These are phyloP conservation scores for Tetrastigma voinierianum DNA, from an alignment of 164 flowering plant genomes.

Conservation along the genomic window DNA sequence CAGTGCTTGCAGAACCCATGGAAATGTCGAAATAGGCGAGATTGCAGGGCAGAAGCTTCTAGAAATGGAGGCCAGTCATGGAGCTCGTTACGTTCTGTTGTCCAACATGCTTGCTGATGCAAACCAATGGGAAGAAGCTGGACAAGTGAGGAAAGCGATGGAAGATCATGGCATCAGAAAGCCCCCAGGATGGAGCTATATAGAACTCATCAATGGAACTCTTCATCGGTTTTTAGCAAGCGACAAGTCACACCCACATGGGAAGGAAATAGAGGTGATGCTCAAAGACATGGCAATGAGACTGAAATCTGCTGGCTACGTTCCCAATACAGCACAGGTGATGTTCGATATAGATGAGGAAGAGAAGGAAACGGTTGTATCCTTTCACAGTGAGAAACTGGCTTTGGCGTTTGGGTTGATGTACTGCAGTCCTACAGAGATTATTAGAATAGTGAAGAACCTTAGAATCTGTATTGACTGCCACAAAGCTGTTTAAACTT, in stretches of 20 bases:
- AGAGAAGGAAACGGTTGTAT: conserved; percentile 25
- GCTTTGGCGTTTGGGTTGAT: conserved; percentile 30
- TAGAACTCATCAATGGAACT: too few species aligned
- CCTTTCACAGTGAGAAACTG: conserved; percentile 27
- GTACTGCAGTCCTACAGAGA: conserved; percentile 13
- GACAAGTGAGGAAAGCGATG: conserved; percentile 9
- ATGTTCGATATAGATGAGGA: conserved; percentile 29
- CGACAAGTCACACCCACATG: conserved; percentile 23
- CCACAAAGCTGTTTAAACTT: conserved; percentile 16
- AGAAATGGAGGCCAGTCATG: neutral
- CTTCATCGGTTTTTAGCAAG: conserved; percentile 30
- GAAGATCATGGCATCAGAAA: conserved; percentile 26
- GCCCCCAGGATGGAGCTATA: conserved; percentile 38
- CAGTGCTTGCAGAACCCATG: neutral
- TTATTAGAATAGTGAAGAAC: conserved; percentile 23
- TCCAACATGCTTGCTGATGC: conserved; percentile 26
- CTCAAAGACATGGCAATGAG: conserved; percentile 20
- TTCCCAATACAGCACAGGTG: conserved; percentile 9
- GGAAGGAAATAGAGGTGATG: conserved; percentile 20
- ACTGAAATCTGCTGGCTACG: conserved; percentile 16
- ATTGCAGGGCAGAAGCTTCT: neutral
- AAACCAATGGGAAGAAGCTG: conserved; percentile 33
- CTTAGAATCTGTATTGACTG: conserved; percentile 17
- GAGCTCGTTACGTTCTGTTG: conserved; percentile 27
- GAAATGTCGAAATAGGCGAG: neutral